Conservation (phyloP, 169 alveolate species). For the Eimeria tenella region DNA sequence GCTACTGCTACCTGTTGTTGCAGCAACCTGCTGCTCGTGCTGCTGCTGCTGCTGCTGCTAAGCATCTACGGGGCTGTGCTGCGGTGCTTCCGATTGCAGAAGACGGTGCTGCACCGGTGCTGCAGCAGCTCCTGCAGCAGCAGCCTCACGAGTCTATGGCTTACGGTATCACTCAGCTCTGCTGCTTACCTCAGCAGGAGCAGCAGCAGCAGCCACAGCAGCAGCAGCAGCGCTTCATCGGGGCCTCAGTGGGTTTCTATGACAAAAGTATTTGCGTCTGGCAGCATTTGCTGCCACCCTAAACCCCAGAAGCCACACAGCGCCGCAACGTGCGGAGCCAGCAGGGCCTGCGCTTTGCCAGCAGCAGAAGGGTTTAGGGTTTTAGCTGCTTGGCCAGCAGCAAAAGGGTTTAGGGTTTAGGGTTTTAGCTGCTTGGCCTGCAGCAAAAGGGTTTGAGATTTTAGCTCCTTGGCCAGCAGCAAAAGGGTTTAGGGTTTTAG, state of each 20-base stretch:
- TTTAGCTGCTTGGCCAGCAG: background rate
- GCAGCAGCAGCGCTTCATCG: background rate
- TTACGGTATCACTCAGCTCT: slow-evolving; percentile 28
- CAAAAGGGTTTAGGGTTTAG: background rate
- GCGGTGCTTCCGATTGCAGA: background rate
- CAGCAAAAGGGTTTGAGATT: background rate
- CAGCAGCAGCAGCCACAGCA: slow-evolving; percentile 46
- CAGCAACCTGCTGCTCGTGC: background rate
- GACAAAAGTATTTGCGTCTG: slow-evolving; percentile 12
- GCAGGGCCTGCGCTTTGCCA: background rate
- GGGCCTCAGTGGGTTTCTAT: slow-evolving; percentile 35
- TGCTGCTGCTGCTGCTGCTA: slow-evolving; percentile 13
- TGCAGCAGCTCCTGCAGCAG: background rate
- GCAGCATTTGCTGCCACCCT: background rate
- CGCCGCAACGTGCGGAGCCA: background rate
- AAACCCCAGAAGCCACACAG: background rate
- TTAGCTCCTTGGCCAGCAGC: background rate
- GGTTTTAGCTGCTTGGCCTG: background rate
- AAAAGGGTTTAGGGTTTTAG: background rate
- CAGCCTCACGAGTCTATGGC: slow-evolving; percentile 29
- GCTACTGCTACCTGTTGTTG: too few species aligned
- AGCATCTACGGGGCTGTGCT: background rate
- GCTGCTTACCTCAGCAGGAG: slow-evolving; percentile 24
- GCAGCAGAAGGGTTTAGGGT: background rate
- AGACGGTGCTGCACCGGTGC: background rate